Base-by-base conservation (phyloP, 306 rosid species). In the Fragaria nilgerrensis region DNA sequence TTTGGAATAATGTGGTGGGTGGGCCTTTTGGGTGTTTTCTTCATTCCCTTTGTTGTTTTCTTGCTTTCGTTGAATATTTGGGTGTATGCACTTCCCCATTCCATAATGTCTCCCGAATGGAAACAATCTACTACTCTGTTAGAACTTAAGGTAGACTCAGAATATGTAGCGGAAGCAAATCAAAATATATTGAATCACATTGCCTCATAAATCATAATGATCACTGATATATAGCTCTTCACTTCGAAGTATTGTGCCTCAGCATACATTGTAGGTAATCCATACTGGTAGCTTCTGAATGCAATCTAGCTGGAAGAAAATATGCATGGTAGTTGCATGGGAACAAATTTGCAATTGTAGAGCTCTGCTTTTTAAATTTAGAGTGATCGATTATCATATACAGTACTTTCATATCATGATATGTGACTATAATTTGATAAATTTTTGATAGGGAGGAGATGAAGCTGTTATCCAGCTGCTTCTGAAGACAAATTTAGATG, bases 361-460 rank as follows among this genome's bases (percentile, higher is more conserved):
- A 14, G 12, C 14, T 27, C 20, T 50, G 7, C 2, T 34, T 76
- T 52, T 27, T 13, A 43, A 70, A 3, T 70, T 11, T 32, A 9
- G 70, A 44, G 23, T 61, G 63, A 25, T 59, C 66, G 23, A 50
- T 17, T 59, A 41, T 37, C 56, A 6, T 61, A 50, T 55, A 23
- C 25, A 23, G 12, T 56, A 48, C 48, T 22, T 52, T 15, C 2
- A 9, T 41, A 3, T 0, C 12, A 12, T 50, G 34, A 34, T 64
- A 6, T 25, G 27, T 43, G 59, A 53, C 29, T n/a, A 7, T 37
- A 12, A 78, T 58, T 22, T 4, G 6, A 22, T 64, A 49, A 37
- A 23, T 39, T 67, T 49, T 36, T 37, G 49, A 70, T 13, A 85
- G 88, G 86, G 81, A 3, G 84, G 86, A 67, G 88, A 85, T 72